Base-by-base conservation (phyloP, 331 rosid genomes). In the Stylosanthes scabra region DNA sequence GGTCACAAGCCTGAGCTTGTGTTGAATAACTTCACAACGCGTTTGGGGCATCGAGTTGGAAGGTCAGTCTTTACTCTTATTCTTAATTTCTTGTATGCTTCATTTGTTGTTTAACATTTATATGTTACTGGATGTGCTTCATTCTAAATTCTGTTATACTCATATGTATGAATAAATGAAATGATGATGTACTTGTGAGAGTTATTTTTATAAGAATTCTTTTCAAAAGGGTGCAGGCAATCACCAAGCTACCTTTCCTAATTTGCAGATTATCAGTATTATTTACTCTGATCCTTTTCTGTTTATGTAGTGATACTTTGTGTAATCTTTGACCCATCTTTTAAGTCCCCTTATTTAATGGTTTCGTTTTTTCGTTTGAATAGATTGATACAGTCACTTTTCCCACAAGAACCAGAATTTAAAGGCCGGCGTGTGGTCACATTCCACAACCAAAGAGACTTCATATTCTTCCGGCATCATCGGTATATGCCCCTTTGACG, bases 371-470 rank as follows among this genome's bases (percentile, higher is more conserved):
- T 11, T 64, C 39, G 3, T 34, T 34, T 34, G 4, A 39, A 74
- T 77, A 95, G 99, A 83, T 74, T 90, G 75, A 81, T 91, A 67
- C 99, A 87, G 58, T 83, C 99, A 59, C 80, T 95, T 74, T 95
- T 95, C 78, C 96, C 96, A 0, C 99, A 95, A 91, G 88, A 78
- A 39, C 99, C 97, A 50, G 85, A 95, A 42, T 90, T 91, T 63
- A 89, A 80, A 76, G 97, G 97, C 39, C 90, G 97, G 8, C 84
- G 92, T 77, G 97, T 95, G 44, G 97, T 83, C 11, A 95, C 99
- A 29, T 91, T 95, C 70, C 99, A 91, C 86, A 95, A 95, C 80
- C 99, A 91, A 83, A 85, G 96, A 69, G 99, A 95, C 80, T 95
- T 91, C 80, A 74, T 95, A 74, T 95, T 95, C 75, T 88, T 95